Percentiles rank a stretch among this genome's conserved stretches.
phyloP scores from a whole-genome alignment of 768 basidiomycete species.

The Dioszegia hungarica region DNA sequence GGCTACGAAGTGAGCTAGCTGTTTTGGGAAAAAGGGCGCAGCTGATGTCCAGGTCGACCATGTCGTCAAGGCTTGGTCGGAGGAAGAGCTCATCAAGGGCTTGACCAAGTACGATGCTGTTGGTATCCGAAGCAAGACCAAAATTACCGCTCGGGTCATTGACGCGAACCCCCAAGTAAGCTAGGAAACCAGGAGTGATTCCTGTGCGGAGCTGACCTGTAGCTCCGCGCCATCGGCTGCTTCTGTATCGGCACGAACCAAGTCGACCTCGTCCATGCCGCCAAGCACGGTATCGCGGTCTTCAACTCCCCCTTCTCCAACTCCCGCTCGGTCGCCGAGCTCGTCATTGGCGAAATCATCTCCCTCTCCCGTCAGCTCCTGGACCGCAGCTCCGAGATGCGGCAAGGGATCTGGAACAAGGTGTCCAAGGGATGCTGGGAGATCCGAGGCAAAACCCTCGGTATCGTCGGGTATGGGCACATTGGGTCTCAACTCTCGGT shows the following conservation, averaged over 20 bases:
- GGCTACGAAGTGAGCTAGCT: constrained; percentile 58
- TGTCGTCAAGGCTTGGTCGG: constrained; percentile 74
- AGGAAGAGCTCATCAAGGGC: constrained; percentile 77
- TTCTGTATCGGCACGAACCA: constrained; percentile 99
- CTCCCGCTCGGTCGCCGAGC: constrained; percentile 96
- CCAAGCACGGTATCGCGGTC: constrained; percentile 85
- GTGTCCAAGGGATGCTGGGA: constrained; percentile 98
- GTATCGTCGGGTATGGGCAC: constrained; percentile 97
- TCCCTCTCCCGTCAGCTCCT: constrained; percentile 89
- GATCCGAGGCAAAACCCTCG: constrained; percentile 92
- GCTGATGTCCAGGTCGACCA: constrained; percentile 67
- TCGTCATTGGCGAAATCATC: constrained; percentile 90
- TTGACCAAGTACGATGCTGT: constrained; percentile 84
- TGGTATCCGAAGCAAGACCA: constrained; percentile 96
- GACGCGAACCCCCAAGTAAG: constrained; percentile 77
- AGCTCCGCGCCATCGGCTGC: constrained; percentile 95
- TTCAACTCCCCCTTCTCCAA: constrained; percentile 96
- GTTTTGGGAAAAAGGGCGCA: not conserved
- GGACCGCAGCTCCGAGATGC: constrained; percentile 82
- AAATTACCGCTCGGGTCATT: constrained; percentile 83
- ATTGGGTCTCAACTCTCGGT: constrained; percentile 97
- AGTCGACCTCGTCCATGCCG: constrained; percentile 80
- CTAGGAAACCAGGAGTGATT: not conserved
- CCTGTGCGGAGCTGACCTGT: constrained; percentile 6
- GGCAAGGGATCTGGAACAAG: constrained; percentile 93